These are phyloP conservation scores for Saposhnikovia divaricata DNA, from an alignment of 129 eudicot genomes.

Conservation along the genomic window DNA sequence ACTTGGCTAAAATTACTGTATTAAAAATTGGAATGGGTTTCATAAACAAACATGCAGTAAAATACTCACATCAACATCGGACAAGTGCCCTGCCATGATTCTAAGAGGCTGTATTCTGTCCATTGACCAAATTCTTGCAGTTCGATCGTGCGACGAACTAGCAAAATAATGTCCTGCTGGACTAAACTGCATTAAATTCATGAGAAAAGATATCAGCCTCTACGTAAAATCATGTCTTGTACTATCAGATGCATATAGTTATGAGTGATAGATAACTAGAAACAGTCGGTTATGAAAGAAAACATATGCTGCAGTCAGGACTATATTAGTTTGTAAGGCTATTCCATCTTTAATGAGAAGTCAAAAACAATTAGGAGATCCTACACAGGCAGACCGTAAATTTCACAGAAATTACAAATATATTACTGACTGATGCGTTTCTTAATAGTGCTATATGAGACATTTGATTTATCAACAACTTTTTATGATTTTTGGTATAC, in stretches of 20 bases:
- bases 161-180: slow-evolving; percentile 97
- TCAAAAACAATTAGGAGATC: background rate
- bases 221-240: background rate
- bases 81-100: slow-evolving; percentile 93
- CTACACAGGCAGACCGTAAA: background rate
- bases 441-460: background rate
- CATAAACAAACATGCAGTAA: background rate
- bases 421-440: background rate
- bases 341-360: background rate
- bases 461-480: background rate
- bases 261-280: background rate
- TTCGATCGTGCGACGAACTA: slow-evolving; percentile 93
- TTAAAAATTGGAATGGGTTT: background rate
- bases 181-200: slow-evolving; percentile 66
- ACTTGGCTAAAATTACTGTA: background rate
- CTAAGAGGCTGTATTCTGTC: slow-evolving; percentile 88
- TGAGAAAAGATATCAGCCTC: background rate
- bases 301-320: background rate
- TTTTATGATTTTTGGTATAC: background rate
- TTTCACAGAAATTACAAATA: background rate
- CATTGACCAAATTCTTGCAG: slow-evolving; percentile 96
- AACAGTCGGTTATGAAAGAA: background rate
- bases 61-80: slow-evolving; percentile 92
- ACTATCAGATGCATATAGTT: background rate
- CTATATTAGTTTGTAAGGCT: background rate